Percentiles rank a stretch among this genome's conserved stretches.
These are phyloP conservation scores for Myriangium duriaei DNA, from an alignment of 2,329 filamentous ascomycete species.

Conservation along the genomic window DNA sequence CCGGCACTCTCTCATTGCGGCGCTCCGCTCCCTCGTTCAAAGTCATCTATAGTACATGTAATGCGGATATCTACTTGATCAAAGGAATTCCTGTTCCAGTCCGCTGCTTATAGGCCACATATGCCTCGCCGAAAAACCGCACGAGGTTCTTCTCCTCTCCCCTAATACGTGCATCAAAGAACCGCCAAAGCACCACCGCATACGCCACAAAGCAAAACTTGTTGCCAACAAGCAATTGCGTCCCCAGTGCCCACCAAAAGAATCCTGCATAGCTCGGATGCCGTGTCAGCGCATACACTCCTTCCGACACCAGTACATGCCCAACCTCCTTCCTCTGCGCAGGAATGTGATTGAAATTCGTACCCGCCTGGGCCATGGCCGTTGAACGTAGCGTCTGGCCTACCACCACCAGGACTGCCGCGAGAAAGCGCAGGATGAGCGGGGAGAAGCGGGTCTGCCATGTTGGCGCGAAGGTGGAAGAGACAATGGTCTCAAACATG, in stretches of 20 bases:
- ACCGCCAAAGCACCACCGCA: conserved; percentile 64
- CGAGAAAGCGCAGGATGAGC: conserved; percentile 35
- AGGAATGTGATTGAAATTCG: conserved; percentile 79
- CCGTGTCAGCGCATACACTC: conserved; percentile 62
- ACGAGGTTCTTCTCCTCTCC: conserved; percentile 68
- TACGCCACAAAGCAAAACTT: conserved; percentile 64
- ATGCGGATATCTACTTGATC: no score
- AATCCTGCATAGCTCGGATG: conserved; percentile 97
- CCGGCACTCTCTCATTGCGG: no score
- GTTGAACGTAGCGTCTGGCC: conserved; percentile 67
- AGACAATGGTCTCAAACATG: conserved; percentile 57
- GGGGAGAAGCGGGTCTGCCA: conserved; percentile 33
- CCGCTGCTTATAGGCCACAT: conserved; percentile 56
- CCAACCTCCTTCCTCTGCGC: conserved; percentile 55
- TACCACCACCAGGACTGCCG: conserved; percentile 49
- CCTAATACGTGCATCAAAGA: conserved; percentile 63
- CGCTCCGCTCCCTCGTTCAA: no score
- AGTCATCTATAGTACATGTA: no score
- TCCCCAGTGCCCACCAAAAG: conserved; percentile 97
- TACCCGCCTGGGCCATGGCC: conserved; percentile 81
- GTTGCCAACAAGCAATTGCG: conserved; percentile 83
- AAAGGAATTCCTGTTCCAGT: conserved; percentile 76
- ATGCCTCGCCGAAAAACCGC: conserved; percentile 74
- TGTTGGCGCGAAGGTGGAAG: conserved; percentile 40
- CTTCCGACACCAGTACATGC: conserved; percentile 71